phyloP scores from a whole-genome alignment of 1,284 basidiomycete species.

The Ganoderma lingzhi region DNA sequence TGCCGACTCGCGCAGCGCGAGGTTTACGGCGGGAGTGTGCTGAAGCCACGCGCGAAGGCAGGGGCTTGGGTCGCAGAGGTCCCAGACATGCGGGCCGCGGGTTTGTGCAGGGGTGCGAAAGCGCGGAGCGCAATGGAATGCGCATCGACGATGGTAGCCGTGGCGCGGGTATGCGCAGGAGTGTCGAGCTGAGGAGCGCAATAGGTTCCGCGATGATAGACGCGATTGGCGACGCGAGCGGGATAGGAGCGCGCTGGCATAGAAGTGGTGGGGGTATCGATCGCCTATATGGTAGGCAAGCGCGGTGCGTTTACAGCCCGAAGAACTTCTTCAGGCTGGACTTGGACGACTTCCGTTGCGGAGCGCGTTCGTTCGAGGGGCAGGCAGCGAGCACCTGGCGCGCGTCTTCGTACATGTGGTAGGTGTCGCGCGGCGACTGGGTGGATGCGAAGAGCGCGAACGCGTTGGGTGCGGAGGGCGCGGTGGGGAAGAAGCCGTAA shows the following conservation, averaged over 20 bases:
- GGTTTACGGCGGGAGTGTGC: neutral
- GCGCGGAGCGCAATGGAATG: neutral
- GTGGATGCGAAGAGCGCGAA: slow-evolving; percentile 37
- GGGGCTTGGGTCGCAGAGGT: neutral
- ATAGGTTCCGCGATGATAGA: too few species aligned
- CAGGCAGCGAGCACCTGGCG: slow-evolving; percentile 22
- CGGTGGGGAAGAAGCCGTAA: slow-evolving; percentile 30
- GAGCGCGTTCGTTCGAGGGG: slow-evolving; percentile 27
- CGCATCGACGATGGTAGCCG: too few species aligned
- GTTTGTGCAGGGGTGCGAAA: neutral
- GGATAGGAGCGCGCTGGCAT: neutral
- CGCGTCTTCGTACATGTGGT: slow-evolving; percentile 39
- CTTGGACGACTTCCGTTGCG: slow-evolving; percentile 29
- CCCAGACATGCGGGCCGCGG: neutral
- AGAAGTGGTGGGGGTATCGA: neutral
- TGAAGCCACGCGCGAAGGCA: neutral
- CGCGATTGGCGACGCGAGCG: neutral
- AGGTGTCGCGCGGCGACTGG: slow-evolving; percentile 39
- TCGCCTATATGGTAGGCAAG: neutral
- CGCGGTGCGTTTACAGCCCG: slow-evolving; percentile 22
- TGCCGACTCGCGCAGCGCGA: neutral
- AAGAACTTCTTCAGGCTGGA: slow-evolving; percentile 37
- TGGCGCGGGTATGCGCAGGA: too few species aligned
- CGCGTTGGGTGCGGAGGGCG: slow-evolving; percentile 34
- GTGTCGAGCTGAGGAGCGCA: neutral